Conservation (phyloP, 345 rosid genomes). For the Gynandropsis gynandra region DNA sequence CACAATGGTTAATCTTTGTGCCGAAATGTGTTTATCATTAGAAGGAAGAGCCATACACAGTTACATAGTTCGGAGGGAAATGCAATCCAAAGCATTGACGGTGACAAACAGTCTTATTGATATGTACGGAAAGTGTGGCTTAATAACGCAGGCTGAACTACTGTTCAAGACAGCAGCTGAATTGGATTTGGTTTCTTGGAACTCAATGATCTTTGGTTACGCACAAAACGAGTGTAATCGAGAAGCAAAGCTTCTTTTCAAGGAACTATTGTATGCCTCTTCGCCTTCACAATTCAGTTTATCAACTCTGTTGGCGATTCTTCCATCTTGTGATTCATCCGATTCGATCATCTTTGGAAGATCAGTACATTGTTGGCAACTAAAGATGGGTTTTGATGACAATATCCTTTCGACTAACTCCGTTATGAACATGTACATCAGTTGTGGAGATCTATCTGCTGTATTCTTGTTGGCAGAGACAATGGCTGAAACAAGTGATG, state of each 20-base stretch:
- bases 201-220: slow-evolving; percentile 41
- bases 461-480: slow-evolving; percentile 30
- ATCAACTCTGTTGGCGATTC: slow-evolving; percentile 42
- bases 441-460: slow-evolving; percentile 29
- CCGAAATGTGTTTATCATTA: slow-evolving; percentile 30
- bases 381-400: slow-evolving; percentile 38
- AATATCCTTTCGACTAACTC: slow-evolving; percentile 31
- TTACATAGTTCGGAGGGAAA: slow-evolving; percentile 30
- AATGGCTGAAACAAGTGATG: slow-evolving; percentile 25
- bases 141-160: slow-evolving; percentile 27
- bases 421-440: slow-evolving; percentile 36
- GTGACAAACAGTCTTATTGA: slow-evolving; percentile 40
- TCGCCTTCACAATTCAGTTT: slow-evolving; percentile 27
- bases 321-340: slow-evolving; percentile 38
- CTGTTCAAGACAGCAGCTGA: slow-evolving; percentile 27
- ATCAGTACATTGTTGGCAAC: slow-evolving; percentile 41
- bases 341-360: slow-evolving; percentile 37
- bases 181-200: slow-evolving; percentile 44
- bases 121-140: slow-evolving; percentile 40
- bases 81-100: slow-evolving; percentile 22
- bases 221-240: slow-evolving; percentile 22
- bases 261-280: slow-evolving; percentile 28
- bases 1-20: slow-evolving; percentile 33
- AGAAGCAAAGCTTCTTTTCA: slow-evolving; percentile 36
- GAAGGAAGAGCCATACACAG: slow-evolving; percentile 49